Evolutionary conservation across 306 rosid species (phyloP).

Genomic region (Rosa lucieae): DNA sequence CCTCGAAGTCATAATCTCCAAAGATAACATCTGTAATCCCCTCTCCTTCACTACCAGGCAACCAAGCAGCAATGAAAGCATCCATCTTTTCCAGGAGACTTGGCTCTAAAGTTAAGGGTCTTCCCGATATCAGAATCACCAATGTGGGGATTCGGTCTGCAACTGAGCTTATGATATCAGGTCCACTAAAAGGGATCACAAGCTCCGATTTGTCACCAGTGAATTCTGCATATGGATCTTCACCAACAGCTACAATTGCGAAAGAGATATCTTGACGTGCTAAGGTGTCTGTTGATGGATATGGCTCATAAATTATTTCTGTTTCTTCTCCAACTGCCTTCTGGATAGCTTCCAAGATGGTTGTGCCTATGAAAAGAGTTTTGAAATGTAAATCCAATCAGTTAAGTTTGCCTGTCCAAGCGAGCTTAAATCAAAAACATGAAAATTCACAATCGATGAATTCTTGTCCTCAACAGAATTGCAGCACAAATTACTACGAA

Average conservation of each 20-base stretch:
- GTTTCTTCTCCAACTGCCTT: constrained; percentile 58
- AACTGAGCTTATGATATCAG: constrained; percentile 51
- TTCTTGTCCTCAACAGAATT: neutral
- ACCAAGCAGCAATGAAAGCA: constrained; percentile 87
- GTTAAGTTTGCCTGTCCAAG: neutral
- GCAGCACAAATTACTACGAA: neutral
- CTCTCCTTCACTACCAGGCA: constrained; percentile 82
- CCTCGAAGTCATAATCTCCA: constrained; percentile 68
- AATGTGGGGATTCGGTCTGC: constrained; percentile 71
- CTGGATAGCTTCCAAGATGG: constrained; percentile 77
- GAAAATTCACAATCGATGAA: neutral
- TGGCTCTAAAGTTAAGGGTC: constrained; percentile 71
- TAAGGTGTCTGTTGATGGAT: constrained; percentile 56
- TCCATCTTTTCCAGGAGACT: constrained; percentile 56
- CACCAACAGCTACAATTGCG: constrained; percentile 81
- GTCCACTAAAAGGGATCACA: constrained; percentile 55
- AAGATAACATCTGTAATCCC: constrained; percentile 81
- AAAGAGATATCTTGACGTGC: constrained; percentile 51
- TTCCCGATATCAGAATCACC: constrained; percentile 78
- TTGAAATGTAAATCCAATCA: constrained; percentile 14
- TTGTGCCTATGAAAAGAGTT: constrained; percentile 50
- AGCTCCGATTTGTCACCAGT: constrained; percentile 63
- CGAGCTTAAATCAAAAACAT: neutral
- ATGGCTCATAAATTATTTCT: constrained; percentile 52
- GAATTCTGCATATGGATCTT: constrained; percentile 70